A percentile compares a stretch with the other conserved stretches of the same genome.
Evolutionary conservation across 805 yeast species (phyloP).

Genomic region (Ogataea philodendri): DNA sequence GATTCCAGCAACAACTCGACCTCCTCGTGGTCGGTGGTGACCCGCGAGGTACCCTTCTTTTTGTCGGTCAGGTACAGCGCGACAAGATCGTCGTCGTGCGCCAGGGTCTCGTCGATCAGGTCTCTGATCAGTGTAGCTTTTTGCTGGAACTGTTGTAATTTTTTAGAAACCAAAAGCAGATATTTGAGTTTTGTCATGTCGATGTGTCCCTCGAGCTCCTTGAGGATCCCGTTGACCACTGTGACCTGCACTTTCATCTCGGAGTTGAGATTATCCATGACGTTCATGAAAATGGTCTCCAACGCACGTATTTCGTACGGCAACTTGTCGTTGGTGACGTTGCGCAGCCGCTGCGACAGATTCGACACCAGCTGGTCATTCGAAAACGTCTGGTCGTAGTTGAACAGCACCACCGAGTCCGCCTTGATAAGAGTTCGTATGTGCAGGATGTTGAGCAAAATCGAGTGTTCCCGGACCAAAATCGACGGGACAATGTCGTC

Average conservation of each 20-base stretch:
- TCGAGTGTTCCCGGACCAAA: constrained; percentile 45
- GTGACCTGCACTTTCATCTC: constrained; percentile 86
- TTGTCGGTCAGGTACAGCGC: constrained; percentile 75
- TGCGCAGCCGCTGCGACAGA: constrained; percentile 38
- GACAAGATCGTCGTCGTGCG: constrained; percentile 83
- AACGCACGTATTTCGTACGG: constrained; percentile 91
- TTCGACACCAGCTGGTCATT: constrained; percentile 44
- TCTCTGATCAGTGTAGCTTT: constrained; percentile 81
- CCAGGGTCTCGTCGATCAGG: constrained; percentile 78
- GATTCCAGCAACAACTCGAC: constrained; percentile 88
- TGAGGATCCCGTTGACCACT: constrained; percentile 67
- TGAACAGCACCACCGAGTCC: constrained; percentile 52
- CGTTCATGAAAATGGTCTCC: constrained; percentile 82
- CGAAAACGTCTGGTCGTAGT: constrained; percentile 44
- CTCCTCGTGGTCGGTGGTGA: constrained; percentile 72
- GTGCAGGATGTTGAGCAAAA: constrained; percentile 47
- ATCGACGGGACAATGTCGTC: constrained; percentile 58
- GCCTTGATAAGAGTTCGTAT: constrained; percentile 51
- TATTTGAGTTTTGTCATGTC: constrained; percentile 77
- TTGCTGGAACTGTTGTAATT: constrained; percentile 77
- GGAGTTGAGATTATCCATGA: constrained; percentile 70
- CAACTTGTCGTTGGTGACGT: constrained; percentile 38
- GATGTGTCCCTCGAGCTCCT: constrained; percentile 77
- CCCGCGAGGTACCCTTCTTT: constrained; percentile 41
- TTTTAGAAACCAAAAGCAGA: constrained; percentile 79